Evolutionary conservation across 306 rosid species (phyloP), one percentile per base, ranked within the genome.

Genomic region (Vachellia pachyceras): DNA sequence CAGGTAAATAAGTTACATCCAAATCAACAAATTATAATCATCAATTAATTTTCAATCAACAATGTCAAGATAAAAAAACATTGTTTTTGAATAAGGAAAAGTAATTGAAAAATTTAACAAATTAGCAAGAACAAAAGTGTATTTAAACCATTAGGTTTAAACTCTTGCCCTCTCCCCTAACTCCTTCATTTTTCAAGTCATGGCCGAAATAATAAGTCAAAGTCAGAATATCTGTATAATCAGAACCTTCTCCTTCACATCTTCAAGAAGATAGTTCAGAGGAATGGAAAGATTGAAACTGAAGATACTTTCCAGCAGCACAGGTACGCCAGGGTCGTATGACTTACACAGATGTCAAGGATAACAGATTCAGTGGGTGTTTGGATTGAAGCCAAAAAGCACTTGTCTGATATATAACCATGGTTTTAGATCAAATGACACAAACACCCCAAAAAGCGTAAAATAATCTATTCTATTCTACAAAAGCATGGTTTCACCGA

Each of bases 271-370:
- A 82, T 79, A 87, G 80, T 94, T 94, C 13, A 94, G 88, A 37
- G 98, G 97, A 54, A 91, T 68, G 36, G 97, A 88, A 47, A 92
- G 93, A 86, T 94, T 85, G 83, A 92, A 91, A 86, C 90, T 86
- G 81, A 94, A 94, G 71, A 92, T 87, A 80, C 94, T 94, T 90
- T 92, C 97, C 79, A 94, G 55, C 69, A 92, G 91, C 72, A 87
- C 84, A 7, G 68, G 82, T 72, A 88, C 97, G 22, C 97, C 98
- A 12, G 98, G 98, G 89, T 94, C 98, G 50, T 87, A 75, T 1
- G 97, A 92, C 98, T 91, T 74, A 85, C 22, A 64, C 69, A 64
- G 54, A 84, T n/a, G n/a, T 91, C 64, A 94, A 87, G 97, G 89
- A 55, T 65, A 18, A 41, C 68, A 12, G 61, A 80, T 33, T 41